phyloP scores from a whole-genome alignment of 1,284 basidiomycete genomes.

The Xanthoconium separans region DNA sequence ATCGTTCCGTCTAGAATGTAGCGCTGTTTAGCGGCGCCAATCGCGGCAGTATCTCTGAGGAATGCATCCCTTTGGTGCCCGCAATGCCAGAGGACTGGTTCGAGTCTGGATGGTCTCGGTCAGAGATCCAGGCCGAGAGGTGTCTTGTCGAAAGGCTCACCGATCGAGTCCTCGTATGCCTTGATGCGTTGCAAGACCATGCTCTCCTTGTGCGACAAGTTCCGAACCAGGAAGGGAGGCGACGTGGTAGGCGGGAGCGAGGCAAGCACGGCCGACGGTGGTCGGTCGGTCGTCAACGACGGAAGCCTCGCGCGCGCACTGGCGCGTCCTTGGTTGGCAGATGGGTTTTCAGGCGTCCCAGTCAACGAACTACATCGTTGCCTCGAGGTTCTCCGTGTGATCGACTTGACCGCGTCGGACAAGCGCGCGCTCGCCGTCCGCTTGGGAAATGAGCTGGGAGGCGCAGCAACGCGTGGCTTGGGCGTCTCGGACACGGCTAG shows the following conservation, averaged over 20 bases:
- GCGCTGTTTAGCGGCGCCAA: conserved; percentile 23
- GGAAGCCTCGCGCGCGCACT: conserved; percentile 7
- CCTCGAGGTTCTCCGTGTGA: conserved; percentile 13
- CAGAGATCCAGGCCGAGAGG: not conserved
- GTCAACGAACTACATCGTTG: conserved; percentile 12
- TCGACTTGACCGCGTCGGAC: conserved; percentile 24
- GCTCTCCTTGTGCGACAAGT: conserved; percentile 39
- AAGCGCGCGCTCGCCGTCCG: conserved; percentile 21
- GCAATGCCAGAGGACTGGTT: conserved; percentile 6
- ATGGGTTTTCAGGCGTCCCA: not conserved
- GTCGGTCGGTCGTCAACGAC: conserved; percentile 18
- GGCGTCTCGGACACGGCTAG: not conserved
- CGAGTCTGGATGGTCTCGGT: not conserved
- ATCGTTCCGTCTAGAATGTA: too few relatives aligned
- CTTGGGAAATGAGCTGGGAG: conserved; percentile 6
- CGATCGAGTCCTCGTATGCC: conserved; percentile 33
- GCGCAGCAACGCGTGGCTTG: not conserved
- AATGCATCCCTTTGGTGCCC: conserved; percentile 8
- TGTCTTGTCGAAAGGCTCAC: conserved; percentile 14
- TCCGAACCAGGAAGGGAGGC: conserved; percentile 20
- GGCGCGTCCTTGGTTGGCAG: conserved; percentile 5
- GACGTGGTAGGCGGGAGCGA: not conserved
- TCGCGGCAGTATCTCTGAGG: conserved; percentile 43
- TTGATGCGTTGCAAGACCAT: conserved; percentile 50
- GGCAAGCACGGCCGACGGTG: not conserved